Evolutionary conservation across 495 filamentous ascomycete genomes (phyloP), one percentile per base, ranked within the genome.

Genomic region (Neurospora sp.): DNA sequence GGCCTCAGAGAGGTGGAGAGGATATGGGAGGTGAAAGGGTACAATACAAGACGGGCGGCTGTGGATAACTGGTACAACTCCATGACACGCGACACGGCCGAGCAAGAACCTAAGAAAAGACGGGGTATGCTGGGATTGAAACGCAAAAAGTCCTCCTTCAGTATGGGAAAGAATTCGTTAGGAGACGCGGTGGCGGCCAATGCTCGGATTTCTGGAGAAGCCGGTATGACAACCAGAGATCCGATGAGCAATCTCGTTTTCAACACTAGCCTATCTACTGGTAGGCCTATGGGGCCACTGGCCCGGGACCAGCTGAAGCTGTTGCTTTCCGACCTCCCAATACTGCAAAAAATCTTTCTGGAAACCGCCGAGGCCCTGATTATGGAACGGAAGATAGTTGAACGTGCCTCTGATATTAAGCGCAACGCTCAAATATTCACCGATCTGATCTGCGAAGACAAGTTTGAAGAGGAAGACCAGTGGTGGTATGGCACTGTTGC

Each of bases 1-100:
- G 87, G 87, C 6, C 77, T 89, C 70, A 83, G 87, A 7, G 84
- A 88, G 74, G 86, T 87, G 13, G 86, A 88, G 72, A 79, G 83
- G 72, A 84, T 89, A 40, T 89, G 87, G 87, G 86, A 89, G 73
- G 84, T 86, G 4, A 88, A 89, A 72, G 86, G 86, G 31, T 89
- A 89, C 77, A 89, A 88, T 74, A 77, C 81, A 21, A 81, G 87
- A 36, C 84, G 86, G 71, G 82, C 80, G 21, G 82, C 84, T 19
- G 86, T 89, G 19, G 87, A 89, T 74, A 77, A 72, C 17, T 89
- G 87, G 87, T 89, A 85, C 76, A 79, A 79, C 15, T 82, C 82
- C 39, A 77, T 89, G 21, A 79, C 81, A 15, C 81, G 77, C 39
- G 85, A 84, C 34, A 74, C 82, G 10, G 74, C 81, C 7, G 83